phyloP scores from a whole-genome alignment of 495 filamentous ascomycete species.

The Aspergillus asperescens region DNA sequence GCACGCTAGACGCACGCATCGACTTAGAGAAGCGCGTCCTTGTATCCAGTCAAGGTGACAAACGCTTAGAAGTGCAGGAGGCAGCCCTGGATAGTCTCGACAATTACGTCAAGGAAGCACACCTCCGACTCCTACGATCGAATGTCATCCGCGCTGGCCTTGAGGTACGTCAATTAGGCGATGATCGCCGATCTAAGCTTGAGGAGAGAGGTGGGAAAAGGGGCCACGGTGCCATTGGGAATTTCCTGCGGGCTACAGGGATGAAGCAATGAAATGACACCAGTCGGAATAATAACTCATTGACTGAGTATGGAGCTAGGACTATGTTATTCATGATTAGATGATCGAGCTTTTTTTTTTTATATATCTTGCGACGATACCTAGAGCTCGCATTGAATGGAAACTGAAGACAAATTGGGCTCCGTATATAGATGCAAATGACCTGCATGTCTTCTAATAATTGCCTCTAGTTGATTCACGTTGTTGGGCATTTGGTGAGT shows the following conservation, averaged over 20 bases:
- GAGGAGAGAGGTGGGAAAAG: constrained; percentile 11
- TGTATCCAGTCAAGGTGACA: constrained; percentile 58
- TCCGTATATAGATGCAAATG: neutral
- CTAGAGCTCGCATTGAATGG: neutral
- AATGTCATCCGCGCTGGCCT: constrained; percentile 68
- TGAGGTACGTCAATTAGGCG: constrained; percentile 50
- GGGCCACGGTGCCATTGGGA: neutral
- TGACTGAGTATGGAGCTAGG: neutral
- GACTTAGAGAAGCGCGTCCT: constrained; percentile 78
- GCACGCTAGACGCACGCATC: constrained; percentile 70
- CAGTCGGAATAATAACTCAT: no score
- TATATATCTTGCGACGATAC: neutral
- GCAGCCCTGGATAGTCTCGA: constrained; percentile 61
- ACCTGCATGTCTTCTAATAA: neutral
- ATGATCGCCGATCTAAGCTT: constrained; percentile 8
- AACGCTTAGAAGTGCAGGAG: constrained; percentile 61
- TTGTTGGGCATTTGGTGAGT: no score
- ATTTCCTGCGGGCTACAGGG: constrained; percentile 12
- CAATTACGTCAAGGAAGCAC: constrained; percentile 65
- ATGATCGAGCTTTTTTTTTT: neutral
- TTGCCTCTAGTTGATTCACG: no score
- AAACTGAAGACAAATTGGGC: neutral
- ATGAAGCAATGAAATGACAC: constrained; percentile 7
- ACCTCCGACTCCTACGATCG: constrained; percentile 69
- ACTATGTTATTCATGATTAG: neutral